phyloP scores from a whole-genome alignment of 2,329 filamentous ascomycete species.

The Talaromyces sp. region DNA sequence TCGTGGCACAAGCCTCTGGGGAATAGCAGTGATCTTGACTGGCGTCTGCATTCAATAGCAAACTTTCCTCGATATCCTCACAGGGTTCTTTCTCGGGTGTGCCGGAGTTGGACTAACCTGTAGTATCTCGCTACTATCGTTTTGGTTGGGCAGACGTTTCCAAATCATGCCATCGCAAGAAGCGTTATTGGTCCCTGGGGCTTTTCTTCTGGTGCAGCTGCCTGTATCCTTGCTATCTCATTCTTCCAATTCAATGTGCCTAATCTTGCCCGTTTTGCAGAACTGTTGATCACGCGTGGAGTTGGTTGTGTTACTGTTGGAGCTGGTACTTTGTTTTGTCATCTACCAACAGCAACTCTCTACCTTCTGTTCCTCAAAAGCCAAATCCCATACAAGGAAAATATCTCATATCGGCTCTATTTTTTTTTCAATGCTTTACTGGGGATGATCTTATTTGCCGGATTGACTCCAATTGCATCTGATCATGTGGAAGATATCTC shows the following conservation, averaged over 20 bases:
- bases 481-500: background rate
- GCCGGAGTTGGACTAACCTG: background rate
- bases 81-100: background rate
- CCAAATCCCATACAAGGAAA: background rate
- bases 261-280: background rate
- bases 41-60: background rate
- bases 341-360: background rate
- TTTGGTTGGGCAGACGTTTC: background rate
- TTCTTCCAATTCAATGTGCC: background rate
- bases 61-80: background rate
- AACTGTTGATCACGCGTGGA: background rate
- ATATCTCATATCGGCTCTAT: background rate
- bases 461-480: background rate
- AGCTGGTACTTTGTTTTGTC: no score
- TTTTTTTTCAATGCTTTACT: slow-evolving; percentile 7
- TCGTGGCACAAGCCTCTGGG: background rate
- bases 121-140: background rate
- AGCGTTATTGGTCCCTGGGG: background rate
- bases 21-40: background rate
- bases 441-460: slow-evolving; percentile 5
- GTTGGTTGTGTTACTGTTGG: background rate
- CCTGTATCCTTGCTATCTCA: background rate
- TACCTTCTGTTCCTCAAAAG: background rate
- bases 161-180: background rate
- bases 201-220: background rate